Evolutionary conservation across 2,329 filamentous ascomycete species (phyloP), one percentile per base, ranked within the genome.

Genomic region (Colletotrichum cereale): DNA sequence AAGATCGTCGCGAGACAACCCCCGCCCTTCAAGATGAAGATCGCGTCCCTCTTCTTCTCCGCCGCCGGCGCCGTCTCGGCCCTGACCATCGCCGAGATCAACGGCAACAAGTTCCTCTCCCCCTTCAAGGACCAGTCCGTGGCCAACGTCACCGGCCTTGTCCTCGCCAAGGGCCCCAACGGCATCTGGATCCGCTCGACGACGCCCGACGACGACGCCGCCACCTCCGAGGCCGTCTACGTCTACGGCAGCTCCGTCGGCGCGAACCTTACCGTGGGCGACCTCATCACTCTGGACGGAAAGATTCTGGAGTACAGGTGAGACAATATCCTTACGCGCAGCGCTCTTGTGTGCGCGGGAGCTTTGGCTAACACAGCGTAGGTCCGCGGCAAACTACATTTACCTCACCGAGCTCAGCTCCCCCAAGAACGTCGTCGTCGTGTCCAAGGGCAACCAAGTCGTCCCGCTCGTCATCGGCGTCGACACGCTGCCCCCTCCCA

Each of bases 161-260:
- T 93, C 21, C 91, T 90, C 24, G 91, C 90, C 42, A 90, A 89
- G 76, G 85, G 87, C 0, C 84, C 86, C 18, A 84, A 83, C 71
- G 91, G 91, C 16, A 84, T 93, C 77, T 93, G 87, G 84, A 82
- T 93, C 24, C 88, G 89, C 53, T 91, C 90, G 1, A 87, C 86
- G 0, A 83, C 81, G 42, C 86, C 88, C 0, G 88, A 91, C 76
- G 78, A 83, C 58, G 86, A 90, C 76, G 77, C 81, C 18, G 82
- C 83, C 57, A 90, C 89, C 2, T 93, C 90, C 0, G 89, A 92
- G 77, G 89, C 89, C 2, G 78, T 93, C 72, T 93, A 91, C 75
- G 86, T 93, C 50, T 93, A 87, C 76, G 85, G 88, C 73, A 84
- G 82, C 74, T 81, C 82, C 7, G 84, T 88, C 2, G 84, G 84